Base-by-base conservation (phyloP, 495 filamentous ascomycete genomes). In the Trichoderma erinaceum region DNA sequence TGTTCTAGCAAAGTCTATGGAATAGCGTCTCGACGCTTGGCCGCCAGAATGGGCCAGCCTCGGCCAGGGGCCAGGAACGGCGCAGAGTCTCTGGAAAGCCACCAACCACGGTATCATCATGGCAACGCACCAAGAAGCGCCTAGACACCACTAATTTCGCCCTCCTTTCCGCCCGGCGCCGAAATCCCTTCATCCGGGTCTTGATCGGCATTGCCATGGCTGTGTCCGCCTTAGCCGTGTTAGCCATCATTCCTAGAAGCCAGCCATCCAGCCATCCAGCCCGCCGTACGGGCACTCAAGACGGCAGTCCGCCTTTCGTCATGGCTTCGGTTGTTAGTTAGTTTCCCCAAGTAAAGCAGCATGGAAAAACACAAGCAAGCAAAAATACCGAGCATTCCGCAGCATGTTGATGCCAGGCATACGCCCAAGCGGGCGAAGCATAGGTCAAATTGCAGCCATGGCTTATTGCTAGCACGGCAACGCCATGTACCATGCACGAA, bases 41-140 rank as follows among this genome's bases (percentile, higher is more conserved):
- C 25, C 56, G 27, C 27, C 56, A 61, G 16, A 61, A 61, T 25
- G 56, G 23, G 56, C 56, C 56, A 61, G 56, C 56, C 56, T 61
- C 25, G 56, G 56, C 56, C 56, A 61, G 56, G 56, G 25, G 27
- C 56, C 56, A 61, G 56, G 56, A 61, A 61, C 56, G 27, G 56
- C 56, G 12, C 25, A 13, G n/a, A 61, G 11, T 32, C 23, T 11
- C 56, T n/a, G n/a, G 8, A 52, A 61, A 32, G 23, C 56, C 56
- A 61, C 56, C 8, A 21, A 23, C 27, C 11, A 32, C 25, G 56
- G 56, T 61, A 32, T 61, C 56, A 61, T 61, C 27, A 61, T 29
- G 23, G 56, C 56, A 61, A 32, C 56, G 8, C 23, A 56, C 50
- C 23, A 61, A 13, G 12, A 7, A n/a, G 46, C 7, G 48, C 48